These are phyloP conservation scores for Tremella yokohamensis DNA, from an alignment of 768 basidiomycete genomes.

Conservation along the genomic window DNA sequence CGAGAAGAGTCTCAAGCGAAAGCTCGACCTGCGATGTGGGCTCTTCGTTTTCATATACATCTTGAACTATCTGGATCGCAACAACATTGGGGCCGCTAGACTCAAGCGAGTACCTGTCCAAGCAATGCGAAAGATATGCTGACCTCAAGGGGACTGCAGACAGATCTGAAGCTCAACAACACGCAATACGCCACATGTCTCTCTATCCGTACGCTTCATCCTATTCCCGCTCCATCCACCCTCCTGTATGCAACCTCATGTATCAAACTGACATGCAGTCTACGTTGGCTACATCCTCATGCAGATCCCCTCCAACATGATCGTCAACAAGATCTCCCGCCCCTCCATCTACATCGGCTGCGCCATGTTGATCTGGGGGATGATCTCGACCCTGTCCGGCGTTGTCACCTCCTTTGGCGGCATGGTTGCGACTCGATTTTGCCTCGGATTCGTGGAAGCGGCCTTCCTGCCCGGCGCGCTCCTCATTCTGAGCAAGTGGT, in stretches of 20 bases:
- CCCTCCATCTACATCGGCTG: constrained; percentile 48
- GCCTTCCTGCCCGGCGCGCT: constrained; percentile 27
- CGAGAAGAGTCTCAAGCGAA: constrained; percentile 48
- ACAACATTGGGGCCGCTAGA: constrained; percentile 35
- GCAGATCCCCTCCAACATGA: constrained; percentile 48
- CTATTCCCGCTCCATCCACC: neutral
- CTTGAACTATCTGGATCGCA: constrained; percentile 37
- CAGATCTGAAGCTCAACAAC: constrained; percentile 43
- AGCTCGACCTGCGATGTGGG: constrained; percentile 50
- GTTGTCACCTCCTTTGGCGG: constrained; percentile 55
- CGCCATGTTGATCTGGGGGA: constrained; percentile 44
- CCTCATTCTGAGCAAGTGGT: constrained; percentile 23
- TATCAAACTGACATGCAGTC: neutral
- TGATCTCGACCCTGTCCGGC: constrained; percentile 55
- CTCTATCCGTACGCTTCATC: constrained; percentile 42
- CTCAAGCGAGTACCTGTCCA: neutral
- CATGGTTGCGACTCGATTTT: constrained; percentile 59
- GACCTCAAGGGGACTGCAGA: constrained; percentile 42
- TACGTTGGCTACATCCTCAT: constrained; percentile 39
- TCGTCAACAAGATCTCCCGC: constrained; percentile 39
- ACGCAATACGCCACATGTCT: constrained; percentile 38
- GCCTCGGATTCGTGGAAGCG: constrained; percentile 56
- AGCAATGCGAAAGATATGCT: neutral
- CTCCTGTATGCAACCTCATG: neutral
- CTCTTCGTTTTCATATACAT: constrained; percentile 28